Conservation (phyloP, 495 filamentous ascomycete species). For the Tuber microsphaerosporum region DNA sequence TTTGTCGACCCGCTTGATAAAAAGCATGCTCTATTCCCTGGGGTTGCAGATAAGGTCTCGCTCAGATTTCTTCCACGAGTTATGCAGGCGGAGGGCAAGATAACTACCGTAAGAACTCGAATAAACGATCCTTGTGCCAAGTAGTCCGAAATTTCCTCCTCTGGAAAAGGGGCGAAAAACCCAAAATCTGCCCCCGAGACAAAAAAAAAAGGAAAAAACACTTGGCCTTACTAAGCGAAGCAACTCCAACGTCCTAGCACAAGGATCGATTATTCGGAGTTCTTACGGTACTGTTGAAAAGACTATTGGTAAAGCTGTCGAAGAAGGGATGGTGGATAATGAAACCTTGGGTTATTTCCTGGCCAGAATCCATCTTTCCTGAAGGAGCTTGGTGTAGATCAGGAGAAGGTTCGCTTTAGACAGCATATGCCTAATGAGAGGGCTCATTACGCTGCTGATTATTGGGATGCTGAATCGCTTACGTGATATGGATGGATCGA, state of each 20-base stretch:
- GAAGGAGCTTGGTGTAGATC: slow-evolving; percentile 55
- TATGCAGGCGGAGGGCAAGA: slow-evolving; percentile 57
- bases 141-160: too few species aligned
- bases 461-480: slow-evolving; percentile 62
- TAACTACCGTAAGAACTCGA: slow-evolving; percentile 26
- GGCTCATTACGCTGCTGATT: slow-evolving; percentile 65
- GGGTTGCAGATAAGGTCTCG: slow-evolving; percentile 57
- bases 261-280: too few species aligned
- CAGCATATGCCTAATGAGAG: slow-evolving; percentile 69
- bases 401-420: slow-evolving; percentile 57
- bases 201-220: too few species aligned
- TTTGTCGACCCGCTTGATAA: slow-evolving; percentile 70
- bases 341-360: slow-evolving; percentile 67
- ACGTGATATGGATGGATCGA: slow-evolving; percentile 66
- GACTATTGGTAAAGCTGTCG: slow-evolving; percentile 57
- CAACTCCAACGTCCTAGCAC: too few species aligned
- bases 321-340: slow-evolving; percentile 56
- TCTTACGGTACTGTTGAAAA: too few species aligned
- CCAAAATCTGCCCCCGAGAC: too few species aligned
- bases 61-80: slow-evolving; percentile 54
- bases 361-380: slow-evolving; percentile 58
- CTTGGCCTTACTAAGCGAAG: too few species aligned
- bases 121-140: too few species aligned
- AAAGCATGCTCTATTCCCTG: slow-evolving; percentile 62
- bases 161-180: too few species aligned